Conservation (phyloP, 2,329 filamentous ascomycete species). For the Tolypocladium guangdongense region DNA sequence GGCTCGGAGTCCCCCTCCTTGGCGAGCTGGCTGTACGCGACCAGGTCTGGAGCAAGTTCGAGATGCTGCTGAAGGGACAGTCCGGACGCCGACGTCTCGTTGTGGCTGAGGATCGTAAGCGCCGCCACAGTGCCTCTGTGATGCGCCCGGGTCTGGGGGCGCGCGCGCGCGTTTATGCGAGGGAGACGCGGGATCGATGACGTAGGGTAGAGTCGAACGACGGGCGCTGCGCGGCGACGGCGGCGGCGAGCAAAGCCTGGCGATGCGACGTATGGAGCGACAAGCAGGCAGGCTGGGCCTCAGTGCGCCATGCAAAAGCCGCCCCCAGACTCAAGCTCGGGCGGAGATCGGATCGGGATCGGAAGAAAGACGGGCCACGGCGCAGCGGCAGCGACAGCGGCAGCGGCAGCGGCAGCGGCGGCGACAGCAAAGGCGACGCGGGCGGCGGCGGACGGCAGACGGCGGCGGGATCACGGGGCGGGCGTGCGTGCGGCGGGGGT, state of each 20-base stretch:
- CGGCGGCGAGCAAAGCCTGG: neutral
- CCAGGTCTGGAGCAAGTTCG: constrained; percentile 42
- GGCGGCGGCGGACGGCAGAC: neutral
- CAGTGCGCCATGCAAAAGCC: constrained; percentile 23
- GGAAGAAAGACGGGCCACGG: constrained; percentile 3
- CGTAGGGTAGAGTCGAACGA: neutral
- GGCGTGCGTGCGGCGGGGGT: neutral
- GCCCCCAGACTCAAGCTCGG: constrained; percentile 1
- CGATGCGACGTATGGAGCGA: constrained; percentile 2
- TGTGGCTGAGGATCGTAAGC: constrained; percentile 42
- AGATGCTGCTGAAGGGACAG: constrained; percentile 51
- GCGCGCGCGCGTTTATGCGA: constrained; percentile 5
- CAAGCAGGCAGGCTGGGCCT: constrained; percentile 10
- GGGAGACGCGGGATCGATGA: neutral
- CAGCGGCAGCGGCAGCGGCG: neutral
- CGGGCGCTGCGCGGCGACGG: neutral
- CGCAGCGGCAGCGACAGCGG: neutral
- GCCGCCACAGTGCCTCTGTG: constrained; percentile 39
- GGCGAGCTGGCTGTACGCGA: constrained; percentile 37
- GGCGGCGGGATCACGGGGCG: no score
- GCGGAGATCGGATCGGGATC: constrained; percentile 5
- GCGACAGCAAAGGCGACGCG: neutral
- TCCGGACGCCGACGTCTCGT: constrained; percentile 36
- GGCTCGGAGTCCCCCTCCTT: constrained; percentile 45
- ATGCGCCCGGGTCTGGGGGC: constrained; percentile 13